phyloP scores from a whole-genome alignment of 495 filamentous ascomycete species.

The Trichoderma parareesei region DNA sequence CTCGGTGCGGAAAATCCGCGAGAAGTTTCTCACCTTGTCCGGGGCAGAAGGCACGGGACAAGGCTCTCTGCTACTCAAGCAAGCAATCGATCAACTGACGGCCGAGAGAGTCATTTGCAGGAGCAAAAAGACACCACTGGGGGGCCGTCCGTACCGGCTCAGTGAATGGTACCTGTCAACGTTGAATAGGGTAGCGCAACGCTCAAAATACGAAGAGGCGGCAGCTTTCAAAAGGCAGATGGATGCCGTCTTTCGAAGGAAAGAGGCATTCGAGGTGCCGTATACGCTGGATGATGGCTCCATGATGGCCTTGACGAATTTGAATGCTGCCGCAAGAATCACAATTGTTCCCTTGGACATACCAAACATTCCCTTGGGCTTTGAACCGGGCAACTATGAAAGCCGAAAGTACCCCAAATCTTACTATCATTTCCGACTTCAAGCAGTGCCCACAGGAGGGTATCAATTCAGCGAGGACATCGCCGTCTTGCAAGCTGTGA shows the following conservation, averaged over 20 bases:
- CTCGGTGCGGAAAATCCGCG: conserved; percentile 26
- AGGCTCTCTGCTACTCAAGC: conserved; percentile 38
- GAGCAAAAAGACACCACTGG: conserved; percentile 46
- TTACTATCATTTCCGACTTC: conserved; percentile 52
- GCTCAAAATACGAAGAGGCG: conserved; percentile 43
- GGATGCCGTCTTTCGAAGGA: conserved; percentile 43
- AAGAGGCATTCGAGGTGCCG: conserved; percentile 26
- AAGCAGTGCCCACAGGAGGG: conserved; percentile 44
- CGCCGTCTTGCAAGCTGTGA: conserved; percentile 29
- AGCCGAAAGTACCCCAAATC: conserved; percentile 61
- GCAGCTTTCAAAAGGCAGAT: conserved; percentile 50
- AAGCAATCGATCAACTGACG: conserved; percentile 50
- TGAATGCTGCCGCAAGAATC: conserved; percentile 53
- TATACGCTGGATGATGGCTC: conserved; percentile 54
- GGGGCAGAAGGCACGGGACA: conserved; percentile 24
- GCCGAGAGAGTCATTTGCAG: conserved; percentile 51
- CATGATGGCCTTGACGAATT: conserved; percentile 60
- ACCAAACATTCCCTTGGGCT: conserved; percentile 62
- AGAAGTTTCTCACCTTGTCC: conserved; percentile 29
- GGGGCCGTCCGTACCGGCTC: conserved; percentile 48
- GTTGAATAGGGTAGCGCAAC: conserved; percentile 39
- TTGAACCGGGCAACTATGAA: conserved; percentile 62
- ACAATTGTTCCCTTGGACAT: conserved; percentile 46
- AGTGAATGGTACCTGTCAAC: conserved; percentile 46
- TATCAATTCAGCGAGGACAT: conserved; percentile 56